Percentiles rank a stretch among this genome's conserved stretches.
These are phyloP conservation scores for Rhodotorula sp. DNA, from an alignment of 1,284 basidiomycete species.

Conservation along the genomic window DNA sequence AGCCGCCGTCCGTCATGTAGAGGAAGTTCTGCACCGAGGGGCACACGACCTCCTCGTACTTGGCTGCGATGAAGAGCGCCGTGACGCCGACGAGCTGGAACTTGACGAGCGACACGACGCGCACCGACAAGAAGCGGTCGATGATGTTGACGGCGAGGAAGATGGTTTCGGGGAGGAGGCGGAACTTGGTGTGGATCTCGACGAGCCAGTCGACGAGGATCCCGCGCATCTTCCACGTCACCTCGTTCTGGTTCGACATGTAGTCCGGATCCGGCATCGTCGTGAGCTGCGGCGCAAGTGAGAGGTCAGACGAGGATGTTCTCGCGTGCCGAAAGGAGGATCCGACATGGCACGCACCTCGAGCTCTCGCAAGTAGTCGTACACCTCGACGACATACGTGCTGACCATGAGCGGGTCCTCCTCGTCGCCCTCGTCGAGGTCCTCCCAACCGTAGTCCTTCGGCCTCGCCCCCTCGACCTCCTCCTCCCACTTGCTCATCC, in stretches of 20 bases:
- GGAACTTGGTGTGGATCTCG: conserved; percentile 89
- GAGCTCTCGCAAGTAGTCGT: conserved; percentile 79
- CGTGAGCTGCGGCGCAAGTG: conserved; percentile 58
- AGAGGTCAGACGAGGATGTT: neutral
- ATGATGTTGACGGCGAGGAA: conserved; percentile 94
- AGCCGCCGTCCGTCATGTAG: conserved; percentile 83
- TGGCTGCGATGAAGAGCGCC: conserved; percentile 88
- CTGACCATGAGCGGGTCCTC: conserved; percentile 96
- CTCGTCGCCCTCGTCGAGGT: conserved; percentile 88
- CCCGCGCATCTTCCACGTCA: conserved; percentile 88
- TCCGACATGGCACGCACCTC: conserved; percentile 53
- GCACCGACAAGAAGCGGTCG: conserved; percentile 90
- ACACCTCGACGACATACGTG: conserved; percentile 94
- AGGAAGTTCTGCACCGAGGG: conserved; percentile 87
- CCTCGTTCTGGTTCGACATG: conserved; percentile 85
- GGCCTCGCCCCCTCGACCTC: conserved; percentile 45
- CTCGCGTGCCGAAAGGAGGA: conserved; percentile 41
- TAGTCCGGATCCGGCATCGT: conserved; percentile 86
- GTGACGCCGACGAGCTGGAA: conserved; percentile 94
- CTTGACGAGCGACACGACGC: conserved; percentile 86
- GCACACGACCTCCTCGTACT: conserved; percentile 94
- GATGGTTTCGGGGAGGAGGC: conserved; percentile 90
- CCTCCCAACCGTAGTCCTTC: conserved; percentile 67
- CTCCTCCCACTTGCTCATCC: conserved; percentile 38
- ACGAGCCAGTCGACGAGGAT: conserved; percentile 97